Base-by-base conservation (phyloP, 768 basidiomycete genomes). In the Collybia nuda region DNA sequence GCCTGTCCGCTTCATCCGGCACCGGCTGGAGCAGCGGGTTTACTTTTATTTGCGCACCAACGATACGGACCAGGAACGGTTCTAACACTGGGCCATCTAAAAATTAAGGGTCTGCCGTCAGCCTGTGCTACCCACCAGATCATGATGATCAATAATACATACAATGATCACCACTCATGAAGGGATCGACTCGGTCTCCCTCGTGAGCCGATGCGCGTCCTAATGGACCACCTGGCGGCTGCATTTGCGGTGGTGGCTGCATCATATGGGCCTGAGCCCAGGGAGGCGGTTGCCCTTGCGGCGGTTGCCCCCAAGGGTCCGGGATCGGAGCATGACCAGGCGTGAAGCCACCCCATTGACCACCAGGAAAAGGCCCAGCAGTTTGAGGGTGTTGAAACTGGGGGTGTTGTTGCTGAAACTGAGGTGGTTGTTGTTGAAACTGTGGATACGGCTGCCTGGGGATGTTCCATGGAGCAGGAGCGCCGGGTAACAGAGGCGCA, bases 11-110 rank as follows among this genome's bases (percentile, higher is more conserved):
- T 7, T 73, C 72, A 0, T 76, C 65, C 52, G 65, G 69, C 37
- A 60, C 60, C 17, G 84, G 82, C 0, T 66, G 59, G 14, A 90
- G 69, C 21, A 89, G 72, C 0, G 88, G 86, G 60, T 90, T 90
- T 28, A 90, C 50, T 40, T 67, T 63, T 5, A 84, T 55, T 5
- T 56, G 53, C 1, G 80, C 81, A 0, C 68, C 57, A 8, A 88
- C 76, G 21, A 80, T 67, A 44, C 71, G 73, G 15, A 76, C 63
- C 17, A 85, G 62, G 55, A 85, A 78, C 0, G 88, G 81, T 9
- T 79, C 78, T 2, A 91, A 71, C 8, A 90, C 87, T 2, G 89
- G 87, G 0, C 86, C 84, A 60, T 90, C 84, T 85, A 63, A 32
- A n/a, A 14, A 40, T 45, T 9, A 42, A 44, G 22, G 14, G 39